Percentiles rank a stretch among this genome's conserved stretches.
phyloP scores from a whole-genome alignment of 75 land plant species.

The Isoetes taiwanensis region DNA sequence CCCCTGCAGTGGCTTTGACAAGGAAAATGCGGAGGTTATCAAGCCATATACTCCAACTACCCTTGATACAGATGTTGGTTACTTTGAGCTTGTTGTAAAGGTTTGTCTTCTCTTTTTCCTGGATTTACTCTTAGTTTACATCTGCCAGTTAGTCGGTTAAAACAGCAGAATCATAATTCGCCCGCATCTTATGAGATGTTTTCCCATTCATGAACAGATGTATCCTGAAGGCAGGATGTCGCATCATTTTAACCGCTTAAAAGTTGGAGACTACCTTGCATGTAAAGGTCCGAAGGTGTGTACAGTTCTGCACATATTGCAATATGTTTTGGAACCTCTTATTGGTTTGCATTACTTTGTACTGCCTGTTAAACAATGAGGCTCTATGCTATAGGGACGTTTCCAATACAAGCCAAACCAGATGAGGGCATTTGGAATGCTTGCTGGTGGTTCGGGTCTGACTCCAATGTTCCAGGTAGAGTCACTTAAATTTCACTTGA shows the following conservation, averaged over 20 bases:
- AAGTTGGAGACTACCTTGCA: constrained; percentile 56
- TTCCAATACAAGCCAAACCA: constrained; percentile 59
- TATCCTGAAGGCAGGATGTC: constrained; percentile 78
- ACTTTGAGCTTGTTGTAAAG: constrained; percentile 89
- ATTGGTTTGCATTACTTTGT: background rate
- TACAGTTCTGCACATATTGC: background rate
- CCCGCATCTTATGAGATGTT: background rate
- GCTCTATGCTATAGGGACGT: constrained; percentile 41
- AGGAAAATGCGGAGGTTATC: constrained; percentile 56
- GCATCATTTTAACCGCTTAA: constrained; percentile 49
- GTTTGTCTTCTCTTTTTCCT: constrained; percentile 13
- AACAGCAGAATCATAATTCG: background rate
- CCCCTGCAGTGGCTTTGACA: constrained; percentile 58
- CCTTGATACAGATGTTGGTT: constrained; percentile 66
- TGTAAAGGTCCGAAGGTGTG: constrained; percentile 65
- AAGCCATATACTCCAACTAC: constrained; percentile 93
- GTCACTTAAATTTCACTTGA: background rate
- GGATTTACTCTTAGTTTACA: background rate
- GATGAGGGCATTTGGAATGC: constrained; percentile 80
- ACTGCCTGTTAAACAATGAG: background rate
- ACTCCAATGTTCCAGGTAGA: constrained; percentile 85
- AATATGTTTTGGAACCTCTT: background rate
- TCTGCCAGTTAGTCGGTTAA: too few relatives aligned
- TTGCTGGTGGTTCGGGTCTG: constrained; percentile 85
- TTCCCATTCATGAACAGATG: constrained; percentile 43